These are phyloP conservation scores for Neurospora sp. DNA, from an alignment of 495 filamentous ascomycete species.

Conservation along the genomic window DNA sequence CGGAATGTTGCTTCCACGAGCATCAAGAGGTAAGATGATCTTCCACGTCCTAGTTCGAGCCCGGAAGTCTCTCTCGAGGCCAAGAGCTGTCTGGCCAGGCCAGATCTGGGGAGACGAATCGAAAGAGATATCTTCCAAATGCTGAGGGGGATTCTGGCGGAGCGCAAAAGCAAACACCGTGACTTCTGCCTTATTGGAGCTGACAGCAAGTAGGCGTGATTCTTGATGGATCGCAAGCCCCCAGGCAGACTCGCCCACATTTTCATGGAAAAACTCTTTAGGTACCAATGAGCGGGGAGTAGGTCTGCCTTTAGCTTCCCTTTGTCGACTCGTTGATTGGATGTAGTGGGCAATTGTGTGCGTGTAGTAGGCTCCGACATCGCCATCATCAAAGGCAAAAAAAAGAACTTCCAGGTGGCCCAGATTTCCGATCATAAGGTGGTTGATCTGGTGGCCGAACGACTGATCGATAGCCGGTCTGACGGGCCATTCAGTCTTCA, in stretches of 20 bases:
- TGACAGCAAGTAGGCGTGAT: constrained; percentile 70
- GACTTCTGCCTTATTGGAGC: constrained; percentile 59
- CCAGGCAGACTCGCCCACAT: constrained; percentile 76
- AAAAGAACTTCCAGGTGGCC: constrained; percentile 74
- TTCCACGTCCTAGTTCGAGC: constrained; percentile 32
- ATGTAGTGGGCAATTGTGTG: constrained; percentile 27
- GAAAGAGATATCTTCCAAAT: not conserved
- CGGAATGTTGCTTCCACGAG: constrained; percentile 57
- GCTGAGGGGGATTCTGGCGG: constrained; percentile 20
- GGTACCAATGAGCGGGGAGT: constrained; percentile 1
- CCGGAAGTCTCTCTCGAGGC: constrained; percentile 21
- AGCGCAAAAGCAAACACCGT: constrained; percentile 68
- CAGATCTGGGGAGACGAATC: constrained; percentile 9
- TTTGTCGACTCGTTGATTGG: not conserved
- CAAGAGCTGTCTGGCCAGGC: constrained; percentile 9
- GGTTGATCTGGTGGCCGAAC: constrained; percentile 65
- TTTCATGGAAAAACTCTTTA: constrained; percentile 58
- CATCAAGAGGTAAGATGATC: constrained; percentile 25
- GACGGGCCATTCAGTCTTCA: constrained; percentile 26
- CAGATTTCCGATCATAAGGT: constrained; percentile 67
- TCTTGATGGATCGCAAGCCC: constrained; percentile 76
- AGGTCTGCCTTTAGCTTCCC: not conserved
- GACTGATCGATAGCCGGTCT: constrained; percentile 46
- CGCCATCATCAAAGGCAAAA: constrained; percentile 75
- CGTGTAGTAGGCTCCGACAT: constrained; percentile 73